Evolutionary conservation across 371 early-diverging fungal genomes (phyloP).

Genomic region (Mortierella sp.): DNA sequence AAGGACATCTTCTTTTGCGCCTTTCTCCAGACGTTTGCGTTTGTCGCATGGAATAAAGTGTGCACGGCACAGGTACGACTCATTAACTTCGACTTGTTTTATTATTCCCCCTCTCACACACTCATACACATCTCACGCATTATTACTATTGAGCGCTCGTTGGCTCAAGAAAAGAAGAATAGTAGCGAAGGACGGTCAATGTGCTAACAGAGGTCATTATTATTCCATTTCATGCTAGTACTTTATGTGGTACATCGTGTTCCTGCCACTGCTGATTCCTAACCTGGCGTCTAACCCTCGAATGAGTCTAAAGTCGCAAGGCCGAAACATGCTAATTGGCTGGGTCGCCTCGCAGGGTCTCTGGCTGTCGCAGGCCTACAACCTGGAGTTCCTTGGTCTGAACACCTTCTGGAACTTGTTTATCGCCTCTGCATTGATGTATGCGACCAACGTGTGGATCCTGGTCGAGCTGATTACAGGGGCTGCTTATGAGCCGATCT

Average conservation of each 20-base stretch:
- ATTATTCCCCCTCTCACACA: not conserved
- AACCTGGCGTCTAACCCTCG: conserved; percentile 65
- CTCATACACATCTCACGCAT: too few species aligned
- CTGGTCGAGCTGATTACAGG: conserved; percentile 70
- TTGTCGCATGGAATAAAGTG: conserved; percentile 97
- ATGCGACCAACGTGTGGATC: conserved; percentile 78
- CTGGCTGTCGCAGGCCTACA: conserved; percentile 89
- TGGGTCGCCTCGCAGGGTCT: conserved; percentile 86
- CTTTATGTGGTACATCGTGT: conserved; percentile 98
- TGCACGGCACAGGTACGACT: conserved; percentile 92
- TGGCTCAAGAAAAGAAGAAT: not conserved
- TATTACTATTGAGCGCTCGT: not conserved
- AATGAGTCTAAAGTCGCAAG: conserved; percentile 64
- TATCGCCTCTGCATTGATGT: conserved; percentile 80
- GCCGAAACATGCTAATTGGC: conserved; percentile 68
- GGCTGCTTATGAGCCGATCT: conserved; percentile 70
- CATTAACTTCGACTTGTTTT: not conserved
- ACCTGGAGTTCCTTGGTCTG: conserved; percentile 87
- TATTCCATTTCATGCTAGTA: conserved; percentile 68
- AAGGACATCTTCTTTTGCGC: conserved; percentile 89
- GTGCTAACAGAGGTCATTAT: not conserved
- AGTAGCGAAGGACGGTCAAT: not conserved
- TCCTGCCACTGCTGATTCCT: conserved; percentile 90
- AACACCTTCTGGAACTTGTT: conserved; percentile 85
- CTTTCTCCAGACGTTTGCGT: conserved; percentile 95